Conservation (phyloP, 306 rosid species). For the Vigna angularis region DNA sequence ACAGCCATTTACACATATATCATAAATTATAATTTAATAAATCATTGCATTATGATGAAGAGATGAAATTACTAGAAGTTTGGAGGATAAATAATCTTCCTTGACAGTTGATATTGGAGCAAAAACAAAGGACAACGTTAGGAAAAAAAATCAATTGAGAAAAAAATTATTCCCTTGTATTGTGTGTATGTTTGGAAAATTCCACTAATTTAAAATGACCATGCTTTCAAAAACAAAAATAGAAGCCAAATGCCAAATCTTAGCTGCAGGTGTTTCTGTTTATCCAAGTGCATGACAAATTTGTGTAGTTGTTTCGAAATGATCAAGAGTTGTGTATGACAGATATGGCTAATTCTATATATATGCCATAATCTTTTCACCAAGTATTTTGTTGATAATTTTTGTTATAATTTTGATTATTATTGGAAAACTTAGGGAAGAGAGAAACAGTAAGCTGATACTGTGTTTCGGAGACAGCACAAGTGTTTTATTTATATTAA, state of each 20-base stretch:
- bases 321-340: conserved; percentile 1
- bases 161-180: background rate
- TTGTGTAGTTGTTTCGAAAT: background rate
- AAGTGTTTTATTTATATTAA: too few relatives aligned
- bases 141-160: background rate
- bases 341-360: background rate
- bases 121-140: background rate
- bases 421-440: too few relatives aligned
- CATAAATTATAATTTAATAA: background rate
- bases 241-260: background rate
- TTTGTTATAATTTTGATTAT: too few relatives aligned
- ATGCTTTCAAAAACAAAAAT: background rate
- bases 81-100: background rate
- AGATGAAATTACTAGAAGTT: background rate
- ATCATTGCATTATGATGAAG: background rate
- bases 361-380: background rate
- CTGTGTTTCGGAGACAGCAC: too few relatives aligned
- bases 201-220: background rate
- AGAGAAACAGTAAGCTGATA: too few relatives aligned
- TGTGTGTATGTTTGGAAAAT: background rate
- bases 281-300: too few relatives aligned
- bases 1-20: background rate
- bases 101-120: background rate
- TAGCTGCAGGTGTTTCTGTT: background rate
- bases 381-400: background rate